phyloP scores from a whole-genome alignment of 805 yeast species.

The Barnettozyma siamensis region DNA sequence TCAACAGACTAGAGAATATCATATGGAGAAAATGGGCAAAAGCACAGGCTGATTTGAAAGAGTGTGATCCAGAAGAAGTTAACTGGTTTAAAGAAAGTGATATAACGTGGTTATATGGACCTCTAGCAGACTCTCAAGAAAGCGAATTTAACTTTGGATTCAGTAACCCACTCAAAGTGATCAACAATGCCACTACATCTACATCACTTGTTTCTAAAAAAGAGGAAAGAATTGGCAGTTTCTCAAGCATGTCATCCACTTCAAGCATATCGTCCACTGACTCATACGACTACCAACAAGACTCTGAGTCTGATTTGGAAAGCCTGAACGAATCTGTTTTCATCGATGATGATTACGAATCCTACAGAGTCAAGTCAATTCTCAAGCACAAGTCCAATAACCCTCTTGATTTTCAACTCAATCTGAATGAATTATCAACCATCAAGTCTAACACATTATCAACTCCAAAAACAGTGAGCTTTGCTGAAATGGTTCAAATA shows the following conservation, averaged over 20 bases:
- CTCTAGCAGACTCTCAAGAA: conserved; percentile 30
- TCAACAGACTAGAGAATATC: conserved; percentile 65
- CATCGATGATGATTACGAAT: conserved; percentile 4
- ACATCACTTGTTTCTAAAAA: background rate
- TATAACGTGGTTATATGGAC: conserved; percentile 95
- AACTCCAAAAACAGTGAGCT: conserved; percentile 21
- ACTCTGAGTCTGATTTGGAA: conserved; percentile 4
- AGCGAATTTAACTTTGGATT: conserved; percentile 14
- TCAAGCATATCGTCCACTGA: conserved; percentile 1
- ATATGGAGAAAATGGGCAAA: conserved; percentile 97
- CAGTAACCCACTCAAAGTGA: background rate
- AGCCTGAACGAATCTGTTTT: conserved; percentile 2
- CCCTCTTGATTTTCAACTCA: conserved; percentile 8
- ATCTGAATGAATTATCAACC: background rate
- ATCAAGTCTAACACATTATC: background rate
- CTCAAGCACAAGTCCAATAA: conserved; percentile 15
- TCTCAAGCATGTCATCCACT: conserved; percentile 9
- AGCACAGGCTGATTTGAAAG: conserved; percentile 49
- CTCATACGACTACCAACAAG: background rate
- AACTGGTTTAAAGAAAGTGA: conserved; percentile 96
- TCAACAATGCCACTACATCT: background rate
- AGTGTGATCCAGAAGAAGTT: conserved; percentile 73
- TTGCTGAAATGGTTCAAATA: conserved; percentile 24
- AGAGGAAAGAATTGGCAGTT: conserved; percentile 4
- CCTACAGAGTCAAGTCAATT: conserved; percentile 17